Evolutionary conservation across 495 filamentous ascomycete species (phyloP).

Genomic region (Neurospora sp.): DNA sequence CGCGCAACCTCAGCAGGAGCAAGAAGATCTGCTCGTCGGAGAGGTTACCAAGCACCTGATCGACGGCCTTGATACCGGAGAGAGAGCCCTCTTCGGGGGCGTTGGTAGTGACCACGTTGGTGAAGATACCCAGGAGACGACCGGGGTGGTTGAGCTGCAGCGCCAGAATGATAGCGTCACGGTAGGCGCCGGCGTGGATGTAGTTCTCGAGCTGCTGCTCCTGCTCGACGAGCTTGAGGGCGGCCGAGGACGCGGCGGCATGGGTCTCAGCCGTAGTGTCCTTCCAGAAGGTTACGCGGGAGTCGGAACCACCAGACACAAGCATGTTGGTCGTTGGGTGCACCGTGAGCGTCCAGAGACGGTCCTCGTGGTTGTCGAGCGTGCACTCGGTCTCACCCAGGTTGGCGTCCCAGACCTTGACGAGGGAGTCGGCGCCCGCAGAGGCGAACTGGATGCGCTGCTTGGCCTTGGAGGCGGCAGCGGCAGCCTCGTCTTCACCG

Average conservation of each 20-base stretch:
- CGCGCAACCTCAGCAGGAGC: constrained; percentile 68
- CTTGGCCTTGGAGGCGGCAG: constrained; percentile 17
- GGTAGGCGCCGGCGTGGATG: constrained; percentile 73
- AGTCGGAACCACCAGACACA: constrained; percentile 82
- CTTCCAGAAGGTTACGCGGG: constrained; percentile 86
- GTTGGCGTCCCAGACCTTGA: constrained; percentile 87
- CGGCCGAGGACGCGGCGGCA: constrained; percentile 54
- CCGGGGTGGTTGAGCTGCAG: constrained; percentile 89
- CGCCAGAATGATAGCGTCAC: constrained; percentile 84
- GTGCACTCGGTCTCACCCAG: constrained; percentile 75
- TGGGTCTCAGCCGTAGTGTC: constrained; percentile 82
- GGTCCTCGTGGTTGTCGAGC: constrained; percentile 90
- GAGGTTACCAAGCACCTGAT: constrained; percentile 70
- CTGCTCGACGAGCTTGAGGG: constrained; percentile 74
- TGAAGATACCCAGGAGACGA: constrained; percentile 73
- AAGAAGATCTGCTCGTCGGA: constrained; percentile 72
- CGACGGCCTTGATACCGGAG: constrained; percentile 67
- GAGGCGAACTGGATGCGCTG: constrained; percentile 61
- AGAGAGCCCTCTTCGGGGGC: constrained; percentile 52
- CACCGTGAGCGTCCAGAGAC: constrained; percentile 79
- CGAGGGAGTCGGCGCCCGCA: constrained; percentile 89
- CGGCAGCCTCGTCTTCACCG: constrained; percentile 23
- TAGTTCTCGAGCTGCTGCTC: constrained; percentile 89
- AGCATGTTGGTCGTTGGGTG: constrained; percentile 59
- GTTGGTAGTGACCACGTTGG: constrained; percentile 57